Base-by-base conservation (phyloP, 2,329 filamentous ascomycete species). In the Achaetomium macrosporum region DNA sequence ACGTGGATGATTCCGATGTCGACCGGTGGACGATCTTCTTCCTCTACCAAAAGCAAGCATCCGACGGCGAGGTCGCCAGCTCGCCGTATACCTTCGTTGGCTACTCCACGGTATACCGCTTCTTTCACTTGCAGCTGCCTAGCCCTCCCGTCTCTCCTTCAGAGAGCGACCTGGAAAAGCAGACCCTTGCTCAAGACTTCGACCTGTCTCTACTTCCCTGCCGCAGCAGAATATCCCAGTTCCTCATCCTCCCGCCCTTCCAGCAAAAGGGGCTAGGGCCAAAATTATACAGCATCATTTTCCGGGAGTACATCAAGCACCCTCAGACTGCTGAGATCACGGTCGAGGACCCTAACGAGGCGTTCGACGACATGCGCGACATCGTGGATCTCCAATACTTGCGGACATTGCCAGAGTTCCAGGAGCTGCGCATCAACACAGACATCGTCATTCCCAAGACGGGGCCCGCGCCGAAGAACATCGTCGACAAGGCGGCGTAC, bases 11-110 rank as follows among this genome's bases (percentile, higher is more conserved):
- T 48, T 79, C 85, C 1, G 86, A 91, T 57, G 84, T 83, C 17
- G 81, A 90, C 56, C 81, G 92, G 63, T 99, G 93, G 93, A 90
- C 88, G 0, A 73, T 97, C n/a, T 97, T 90, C 71, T 84, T 96
- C 61, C 75, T 96, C 51, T 92, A 87, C 69, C 81, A 85, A 61
- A 86, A 86, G 65, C 79, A 79, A 56, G 71, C 71, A 5, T 61
- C 65, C 2, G 49, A 68, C 2, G 63, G 66, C 3, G 63, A 69
- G 1, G 68, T 76, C 11, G 71, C 69, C 10, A 74, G 72, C 49
- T 77, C 75, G 13, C 73, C 79, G n/a, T 96, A 96, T 67, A 80
- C 82, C 2, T 88, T 99, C 59, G 84, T 89, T 35, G 93, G 93
- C 53, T 97, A 95, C 69, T 85, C 87, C 15, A 97, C 92, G 1